Base-by-base conservation (phyloP, 345 rosid species). In the Stellera chamaejasme region DNA sequence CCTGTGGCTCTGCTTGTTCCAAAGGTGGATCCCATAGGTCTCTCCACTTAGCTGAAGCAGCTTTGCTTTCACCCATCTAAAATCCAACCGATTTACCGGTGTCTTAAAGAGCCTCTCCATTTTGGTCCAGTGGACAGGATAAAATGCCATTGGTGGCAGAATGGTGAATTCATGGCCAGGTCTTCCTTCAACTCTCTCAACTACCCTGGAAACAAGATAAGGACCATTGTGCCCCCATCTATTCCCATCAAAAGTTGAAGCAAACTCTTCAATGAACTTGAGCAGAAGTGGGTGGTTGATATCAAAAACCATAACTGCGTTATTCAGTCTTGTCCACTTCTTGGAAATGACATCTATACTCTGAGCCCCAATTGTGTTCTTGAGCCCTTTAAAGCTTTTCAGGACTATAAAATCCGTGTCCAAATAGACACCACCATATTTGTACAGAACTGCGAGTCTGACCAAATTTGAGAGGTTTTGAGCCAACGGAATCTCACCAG, bases 141-240 rank as follows among this genome's bases (percentile, higher is more conserved):
- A 83, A 26, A 91, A 88, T 0, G 88, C 88, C 66, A 39, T 61
- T 0, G 90, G 95, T 0, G 81, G 74, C 76, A 91, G 46, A 2
- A 91, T 66, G 7, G 74, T 77, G 46, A 85, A 75, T 66, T 61
- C 80, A 27, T 53, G 67, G 12, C 77, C 81, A 9, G 70, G 63
- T 12, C 61, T 70, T 52, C 64, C 81, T 45, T 66, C 59, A 9
- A 70, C 70, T 70, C 70, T 80, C 52, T 56, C 28, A 6, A 67
- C 81, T 3, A 85, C 87, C 59, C 98, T 77, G 6, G 82, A 83
- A 13, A 88, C 85, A 75, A 91, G 48, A 49, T 85, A 83, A 0
- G 98, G 98, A 0, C 98, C 98, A 28, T 88, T 88, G 45, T 91
- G 79, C 6, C 96, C 96, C 95, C 98, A 91, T 70, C 65, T 88